Conservation (phyloP, 2,329 filamentous ascomycete genomes). For the Microdochium bolleyi region DNA sequence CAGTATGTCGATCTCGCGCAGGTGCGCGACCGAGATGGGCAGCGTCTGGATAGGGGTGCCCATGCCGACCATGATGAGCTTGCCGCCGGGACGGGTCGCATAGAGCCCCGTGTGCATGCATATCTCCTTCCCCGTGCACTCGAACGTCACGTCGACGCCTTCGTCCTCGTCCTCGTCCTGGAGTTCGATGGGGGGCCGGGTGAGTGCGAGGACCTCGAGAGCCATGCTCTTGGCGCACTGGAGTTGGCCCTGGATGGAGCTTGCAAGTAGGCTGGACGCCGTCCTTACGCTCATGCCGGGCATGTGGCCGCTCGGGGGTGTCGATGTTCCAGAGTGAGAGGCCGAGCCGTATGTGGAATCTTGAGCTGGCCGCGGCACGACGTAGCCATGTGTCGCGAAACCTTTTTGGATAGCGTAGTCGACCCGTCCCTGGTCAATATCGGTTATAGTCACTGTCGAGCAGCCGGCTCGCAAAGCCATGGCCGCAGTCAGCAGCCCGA, state of each 20-base stretch:
- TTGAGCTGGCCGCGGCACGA: constrained; percentile 37
- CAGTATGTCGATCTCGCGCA: constrained; percentile 68
- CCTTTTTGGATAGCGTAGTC: constrained; percentile 49
- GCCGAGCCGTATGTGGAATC: constrained; percentile 32
- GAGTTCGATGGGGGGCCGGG: constrained; percentile 19
- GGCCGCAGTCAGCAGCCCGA: constrained; percentile 54
- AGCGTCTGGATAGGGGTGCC: constrained; percentile 70
- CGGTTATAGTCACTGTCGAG: constrained; percentile 49
- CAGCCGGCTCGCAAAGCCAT: constrained; percentile 56
- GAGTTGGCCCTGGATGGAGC: constrained; percentile 36
- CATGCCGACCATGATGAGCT: constrained; percentile 73
- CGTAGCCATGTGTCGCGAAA: constrained; percentile 52
- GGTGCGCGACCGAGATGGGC: constrained; percentile 62
- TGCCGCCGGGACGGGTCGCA: constrained; percentile 61
- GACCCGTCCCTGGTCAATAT: constrained; percentile 52
- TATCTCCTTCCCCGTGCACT: constrained; percentile 68
- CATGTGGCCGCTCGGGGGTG: constrained; percentile 4
- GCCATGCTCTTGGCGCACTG: constrained; percentile 42
- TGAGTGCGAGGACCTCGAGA: constrained; percentile 36
- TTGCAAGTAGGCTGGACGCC: constrained; percentile 34
- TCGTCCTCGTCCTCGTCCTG: constrained; percentile 48
- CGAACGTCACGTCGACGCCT: constrained; percentile 64
- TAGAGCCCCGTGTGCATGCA: constrained; percentile 72
- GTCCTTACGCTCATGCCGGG: constrained; percentile 31
- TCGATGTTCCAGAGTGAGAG: background rate